Conservation (phyloP, 2,329 filamentous ascomycete species). For the Ophiostoma novo-ulmi region DNA sequence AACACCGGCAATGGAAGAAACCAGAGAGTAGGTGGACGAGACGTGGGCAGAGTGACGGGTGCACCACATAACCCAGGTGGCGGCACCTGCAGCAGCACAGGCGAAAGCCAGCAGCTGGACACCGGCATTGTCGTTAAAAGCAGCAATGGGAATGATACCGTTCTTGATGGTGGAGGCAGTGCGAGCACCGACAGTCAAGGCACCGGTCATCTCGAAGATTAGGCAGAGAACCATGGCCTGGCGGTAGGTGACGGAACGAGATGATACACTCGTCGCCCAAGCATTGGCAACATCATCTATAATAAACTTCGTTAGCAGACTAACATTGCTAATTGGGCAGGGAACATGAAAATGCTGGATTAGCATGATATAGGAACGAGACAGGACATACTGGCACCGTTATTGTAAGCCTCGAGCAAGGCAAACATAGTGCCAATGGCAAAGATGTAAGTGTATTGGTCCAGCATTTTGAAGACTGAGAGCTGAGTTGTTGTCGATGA, state of each 20-base stretch:
- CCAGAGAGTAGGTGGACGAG: slow-evolving; percentile 66
- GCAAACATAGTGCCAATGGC: slow-evolving; percentile 72
- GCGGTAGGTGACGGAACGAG: slow-evolving; percentile 66
- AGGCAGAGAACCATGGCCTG: slow-evolving; percentile 63
- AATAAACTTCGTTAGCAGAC: background rate
- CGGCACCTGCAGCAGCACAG: slow-evolving; percentile 59
- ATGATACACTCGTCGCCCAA: slow-evolving; percentile 77
- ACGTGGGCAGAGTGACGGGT: slow-evolving; percentile 68
- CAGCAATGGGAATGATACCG: slow-evolving; percentile 58
- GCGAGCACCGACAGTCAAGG: slow-evolving; percentile 61
- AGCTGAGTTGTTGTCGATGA: background rate
- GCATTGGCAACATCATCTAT: slow-evolving; percentile 78
- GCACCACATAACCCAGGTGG: slow-evolving; percentile 76
- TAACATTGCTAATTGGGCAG: background rate
- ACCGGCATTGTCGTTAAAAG: slow-evolving; percentile 56
- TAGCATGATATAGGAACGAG: background rate
- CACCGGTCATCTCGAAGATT: slow-evolving; percentile 64
- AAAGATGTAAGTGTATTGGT: slow-evolving; percentile 66
- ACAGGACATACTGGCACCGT: slow-evolving; percentile 60
- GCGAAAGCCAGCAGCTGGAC: slow-evolving; percentile 66
- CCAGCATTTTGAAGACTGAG: slow-evolving; percentile 35
- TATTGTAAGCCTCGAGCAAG: slow-evolving; percentile 72
- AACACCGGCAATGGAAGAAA: slow-evolving; percentile 64
- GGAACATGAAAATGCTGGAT: background rate
- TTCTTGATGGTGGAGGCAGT: slow-evolving; percentile 77